Base-by-base conservation (phyloP, 2,329 filamentous ascomycete genomes). In the Coniochaeta prunicola region DNA sequence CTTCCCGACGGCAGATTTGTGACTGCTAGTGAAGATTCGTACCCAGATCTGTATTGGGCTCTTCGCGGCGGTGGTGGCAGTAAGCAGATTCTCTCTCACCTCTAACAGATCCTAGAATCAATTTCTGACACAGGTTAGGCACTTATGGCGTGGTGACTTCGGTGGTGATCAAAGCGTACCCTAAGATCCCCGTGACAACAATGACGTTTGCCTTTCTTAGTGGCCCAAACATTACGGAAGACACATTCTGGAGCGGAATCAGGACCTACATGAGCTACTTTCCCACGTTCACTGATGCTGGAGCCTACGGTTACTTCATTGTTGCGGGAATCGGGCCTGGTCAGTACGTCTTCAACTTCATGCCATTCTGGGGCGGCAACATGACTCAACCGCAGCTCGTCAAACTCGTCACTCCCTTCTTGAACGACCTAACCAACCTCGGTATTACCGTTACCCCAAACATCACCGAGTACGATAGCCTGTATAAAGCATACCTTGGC, bases 401-500 rank as follows among this genome's bases (percentile, higher is more conserved):
- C 45, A 57, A 56, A 0, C 58, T 64, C 4, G 42, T 63, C 13
- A 57, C 56, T 33, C 66, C 64, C 4, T 60, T 64, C 4, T 28
- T 65, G 1, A 61, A 55, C 57, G 58, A 64, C 42, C 59, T 62
- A 34, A 48, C 53, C 19, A 58, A 56, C 30, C 58, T 62, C 30
- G 66, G 65, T 56, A 65, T 70, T 59, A 10, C 57, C 21, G 45
- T 67, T 40, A 59, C 63, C 42, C 21, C 45, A 8, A 36, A 57
- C 40, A 66, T 63, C 60, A 64, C 56, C 40, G 60, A 59, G 53
- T 69, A 68, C 59, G 61, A 65, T 58, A 62, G 60, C 31, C 80
- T 84, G 69, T 73, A 84, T 42, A 76, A 80, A 57, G 74, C 79
- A 13, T 76, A 74, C 61, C 77, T 71, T 66, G 75, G 74, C 50